These are phyloP conservation scores for Firmiana major DNA, from an alignment of 345 rosid genomes.

Conservation along the genomic window DNA sequence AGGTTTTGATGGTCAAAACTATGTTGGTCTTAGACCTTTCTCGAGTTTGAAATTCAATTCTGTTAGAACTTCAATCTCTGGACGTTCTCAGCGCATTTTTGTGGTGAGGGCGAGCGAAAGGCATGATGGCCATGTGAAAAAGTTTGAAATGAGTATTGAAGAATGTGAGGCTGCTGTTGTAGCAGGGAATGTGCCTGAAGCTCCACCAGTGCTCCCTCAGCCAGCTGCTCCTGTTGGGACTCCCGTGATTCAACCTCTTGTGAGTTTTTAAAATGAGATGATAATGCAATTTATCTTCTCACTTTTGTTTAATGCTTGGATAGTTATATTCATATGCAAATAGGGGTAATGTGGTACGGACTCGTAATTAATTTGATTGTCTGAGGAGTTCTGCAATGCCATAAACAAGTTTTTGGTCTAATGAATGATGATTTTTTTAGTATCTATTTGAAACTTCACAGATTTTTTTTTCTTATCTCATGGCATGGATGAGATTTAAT, in stretches of 20 bases:
- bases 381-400: not conserved
- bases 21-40: slow-evolving; percentile 23
- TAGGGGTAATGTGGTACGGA: not conserved
- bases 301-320: not conserved
- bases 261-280: slow-evolving; percentile 30
- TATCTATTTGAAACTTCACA: not conserved
- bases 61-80: slow-evolving; percentile 12
- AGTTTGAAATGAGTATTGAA: slow-evolving; percentile 59
- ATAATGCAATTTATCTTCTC: not conserved
- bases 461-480: not conserved
- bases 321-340: not conserved
- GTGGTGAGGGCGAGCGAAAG: slow-evolving; percentile 42
- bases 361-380: not conserved
- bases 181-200: slow-evolving; percentile 71
- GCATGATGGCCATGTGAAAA: slow-evolving; percentile 37
- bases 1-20: slow-evolving; percentile 26
- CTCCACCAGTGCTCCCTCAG: slow-evolving; percentile 78
- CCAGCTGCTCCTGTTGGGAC: slow-evolving; percentile 82
- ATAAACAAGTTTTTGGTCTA: not conserved
- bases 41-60: slow-evolving; percentile 22
- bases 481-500: not conserved
- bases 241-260: slow-evolving; percentile 61
- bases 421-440: not conserved
- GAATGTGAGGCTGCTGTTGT: slow-evolving; percentile 90
- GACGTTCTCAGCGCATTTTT: slow-evolving; percentile 22